Evolutionary conservation across 352 stramenopile genomes (phyloP).

Genomic region (Globisporangium cystogenes): DNA sequence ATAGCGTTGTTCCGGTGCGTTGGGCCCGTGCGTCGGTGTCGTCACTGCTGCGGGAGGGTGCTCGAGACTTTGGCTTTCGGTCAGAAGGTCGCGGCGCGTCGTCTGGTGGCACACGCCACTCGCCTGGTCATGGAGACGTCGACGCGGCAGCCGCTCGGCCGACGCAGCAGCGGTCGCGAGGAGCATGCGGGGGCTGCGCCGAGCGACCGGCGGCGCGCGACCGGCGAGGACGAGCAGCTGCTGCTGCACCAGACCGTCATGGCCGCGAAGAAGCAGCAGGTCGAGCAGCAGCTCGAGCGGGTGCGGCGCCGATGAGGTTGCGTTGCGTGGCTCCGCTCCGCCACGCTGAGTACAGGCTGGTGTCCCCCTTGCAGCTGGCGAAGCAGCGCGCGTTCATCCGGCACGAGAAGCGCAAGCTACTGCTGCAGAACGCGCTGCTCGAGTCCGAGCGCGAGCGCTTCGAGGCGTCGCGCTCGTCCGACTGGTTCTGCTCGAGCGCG

Average conservation of each 20-base stretch:
- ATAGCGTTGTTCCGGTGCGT: no score
- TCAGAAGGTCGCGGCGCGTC: no score
- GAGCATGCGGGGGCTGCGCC: neutral
- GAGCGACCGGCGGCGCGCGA: neutral
- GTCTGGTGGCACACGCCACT: no score
- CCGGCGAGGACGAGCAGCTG: constrained; percentile 49
- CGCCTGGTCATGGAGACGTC: neutral
- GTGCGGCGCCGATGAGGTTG: constrained; percentile 14
- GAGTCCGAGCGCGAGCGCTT: constrained; percentile 71
- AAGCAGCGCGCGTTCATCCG: constrained; percentile 78
- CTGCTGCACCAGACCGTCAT: constrained; percentile 70
- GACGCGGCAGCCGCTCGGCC: neutral
- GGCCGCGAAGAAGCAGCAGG: constrained; percentile 53
- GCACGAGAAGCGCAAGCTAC: constrained; percentile 69
- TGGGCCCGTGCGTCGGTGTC: no score
- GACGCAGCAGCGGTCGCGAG: neutral
- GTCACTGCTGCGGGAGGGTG: no score
- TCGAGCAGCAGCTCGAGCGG: constrained; percentile 54
- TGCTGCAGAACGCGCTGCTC: constrained; percentile 69
- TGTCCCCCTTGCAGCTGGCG: constrained; percentile 30
- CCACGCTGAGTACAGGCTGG: no score
- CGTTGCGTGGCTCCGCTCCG: no score
- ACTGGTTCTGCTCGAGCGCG: constrained; percentile 67
- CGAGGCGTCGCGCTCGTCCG: constrained; percentile 52
- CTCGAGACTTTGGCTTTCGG: no score